Conservation (phyloP, 179 eudicot genomes). For the Silene vulgaris region DNA sequence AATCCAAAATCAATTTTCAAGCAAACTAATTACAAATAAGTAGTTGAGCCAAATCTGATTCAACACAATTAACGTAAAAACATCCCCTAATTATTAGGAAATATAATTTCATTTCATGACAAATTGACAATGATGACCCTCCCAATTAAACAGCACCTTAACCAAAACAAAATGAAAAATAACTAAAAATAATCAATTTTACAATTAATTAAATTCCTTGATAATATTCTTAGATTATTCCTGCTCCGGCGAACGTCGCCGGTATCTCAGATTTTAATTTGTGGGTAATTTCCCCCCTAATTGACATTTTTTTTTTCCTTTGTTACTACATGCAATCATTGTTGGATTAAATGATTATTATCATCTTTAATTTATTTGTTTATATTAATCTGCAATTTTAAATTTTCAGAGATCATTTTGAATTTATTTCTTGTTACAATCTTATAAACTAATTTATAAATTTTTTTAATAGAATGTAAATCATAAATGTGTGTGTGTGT, state of each 20-base stretch:
- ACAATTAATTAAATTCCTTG: background rate
- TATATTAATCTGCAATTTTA: background rate
- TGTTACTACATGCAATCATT: background rate
- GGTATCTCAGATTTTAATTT: background rate
- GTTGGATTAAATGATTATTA: background rate
- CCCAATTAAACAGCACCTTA: background rate
- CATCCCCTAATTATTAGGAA: constrained; percentile 13
- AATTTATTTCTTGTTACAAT: background rate
- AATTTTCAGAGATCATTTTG: background rate
- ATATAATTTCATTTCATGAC: background rate
- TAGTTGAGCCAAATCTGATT: background rate
- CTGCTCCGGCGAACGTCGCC: constrained; percentile 22
- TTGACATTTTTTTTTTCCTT: background rate
- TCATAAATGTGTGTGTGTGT: too few relatives aligned
- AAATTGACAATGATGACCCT: background rate
- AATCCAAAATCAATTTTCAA: too few relatives aligned
- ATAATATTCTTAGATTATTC: background rate
- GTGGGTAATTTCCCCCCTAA: background rate
- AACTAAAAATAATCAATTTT: background rate
- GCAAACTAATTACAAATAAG: too few relatives aligned
- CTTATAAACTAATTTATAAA: too few relatives aligned
- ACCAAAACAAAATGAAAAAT: background rate
- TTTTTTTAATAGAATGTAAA: too few relatives aligned
- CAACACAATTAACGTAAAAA: background rate
- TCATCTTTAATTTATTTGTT: background rate